A percentile compares a stretch with the other conserved stretches of the same genome.
Evolutionary conservation across 768 basidiomycete species (phyloP).

Genomic region (Russula sp.): DNA sequence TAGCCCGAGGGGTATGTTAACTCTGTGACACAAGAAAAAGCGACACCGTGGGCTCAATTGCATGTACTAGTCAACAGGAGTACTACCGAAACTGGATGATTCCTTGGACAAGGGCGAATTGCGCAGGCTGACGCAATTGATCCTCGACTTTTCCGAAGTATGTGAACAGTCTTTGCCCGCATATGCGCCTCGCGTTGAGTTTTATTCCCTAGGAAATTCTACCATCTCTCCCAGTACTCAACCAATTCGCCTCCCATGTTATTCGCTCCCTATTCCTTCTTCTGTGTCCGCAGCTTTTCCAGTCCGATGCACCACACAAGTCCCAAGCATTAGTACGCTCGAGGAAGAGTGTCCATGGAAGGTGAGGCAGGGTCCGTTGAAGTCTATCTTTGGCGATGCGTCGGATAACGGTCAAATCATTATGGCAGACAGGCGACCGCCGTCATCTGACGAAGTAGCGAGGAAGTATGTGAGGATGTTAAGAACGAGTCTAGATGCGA

Average conservation of each 20-base stretch:
- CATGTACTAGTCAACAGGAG: conserved; percentile 40
- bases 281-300: too few relatives aligned
- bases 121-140: too few relatives aligned
- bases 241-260: conserved; percentile 89
- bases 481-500: conserved; percentile 47
- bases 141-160: too few relatives aligned
- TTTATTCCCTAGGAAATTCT: too few relatives aligned
- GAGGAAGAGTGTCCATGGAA: too few relatives aligned
- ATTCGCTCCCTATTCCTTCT: conserved; percentile 72
- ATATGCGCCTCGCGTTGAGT: too few relatives aligned
- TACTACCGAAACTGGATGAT: conserved; percentile 44
- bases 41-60: neutral
- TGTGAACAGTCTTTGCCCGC: too few relatives aligned
- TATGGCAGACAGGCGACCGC: conserved; percentile 26
- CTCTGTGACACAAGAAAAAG: neutral
- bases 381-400: too few relatives aligned
- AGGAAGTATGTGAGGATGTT: conserved; percentile 43
- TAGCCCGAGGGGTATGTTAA: conserved; percentile 56
- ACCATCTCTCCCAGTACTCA: conserved; percentile 48
- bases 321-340: too few relatives aligned
- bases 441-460: conserved; percentile 41
- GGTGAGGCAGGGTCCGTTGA: too few relatives aligned
- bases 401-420: conserved; percentile 27
- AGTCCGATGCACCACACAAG: too few relatives aligned
- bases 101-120: too few relatives aligned